phyloP scores from a whole-genome alignment of 139 green algal species.

The Nannochloris sp. region DNA sequence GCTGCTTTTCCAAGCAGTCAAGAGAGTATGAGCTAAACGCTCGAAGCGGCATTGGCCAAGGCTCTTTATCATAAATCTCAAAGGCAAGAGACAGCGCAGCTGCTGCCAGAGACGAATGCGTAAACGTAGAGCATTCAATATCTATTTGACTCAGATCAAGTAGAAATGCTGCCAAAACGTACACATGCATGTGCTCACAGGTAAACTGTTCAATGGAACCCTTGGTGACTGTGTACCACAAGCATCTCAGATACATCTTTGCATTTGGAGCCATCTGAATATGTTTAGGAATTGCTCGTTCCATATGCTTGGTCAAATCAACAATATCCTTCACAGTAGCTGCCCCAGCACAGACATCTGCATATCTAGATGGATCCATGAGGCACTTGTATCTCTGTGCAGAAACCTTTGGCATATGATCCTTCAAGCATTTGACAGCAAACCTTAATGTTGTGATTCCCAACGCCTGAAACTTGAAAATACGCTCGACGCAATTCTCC shows the following conservation, averaged over 20 bases:
- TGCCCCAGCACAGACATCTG: slow-evolving; percentile 39
- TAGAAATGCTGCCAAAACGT: slow-evolving; percentile 51
- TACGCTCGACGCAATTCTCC: slow-evolving; percentile 11
- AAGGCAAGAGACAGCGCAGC: slow-evolving; percentile 35
- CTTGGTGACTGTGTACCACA: slow-evolving; percentile 44
- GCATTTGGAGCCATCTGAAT: slow-evolving; percentile 31
- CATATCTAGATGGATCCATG: slow-evolving; percentile 37
- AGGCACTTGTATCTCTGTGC: slow-evolving; percentile 11
- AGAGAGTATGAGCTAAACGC: slow-evolving; percentile 38
- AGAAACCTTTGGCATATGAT: slow-evolving; percentile 1
- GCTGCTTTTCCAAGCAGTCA: slow-evolving; percentile 21
- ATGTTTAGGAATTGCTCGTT: slow-evolving; percentile 9
- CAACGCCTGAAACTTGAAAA: slow-evolving; percentile 45
- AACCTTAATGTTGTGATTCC: slow-evolving; percentile 42
- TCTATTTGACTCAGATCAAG: slow-evolving; percentile 49
- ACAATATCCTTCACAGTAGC: slow-evolving; percentile 42
- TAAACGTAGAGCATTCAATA: slow-evolving; percentile 14
- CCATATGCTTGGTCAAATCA: slow-evolving; percentile 32
- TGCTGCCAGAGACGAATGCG: slow-evolving; percentile 34
- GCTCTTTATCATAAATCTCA: slow-evolving; percentile 27
- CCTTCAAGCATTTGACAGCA: slow-evolving; percentile 36
- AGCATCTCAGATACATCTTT: slow-evolving; percentile 50
- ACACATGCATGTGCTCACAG: slow-evolving; percentile 50
- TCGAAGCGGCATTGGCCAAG: slow-evolving; percentile 36
- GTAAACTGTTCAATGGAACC: slow-evolving; percentile 6